phyloP scores from a whole-genome alignment of 352 stramenopile species.

The Thraustotheca clavata region DNA sequence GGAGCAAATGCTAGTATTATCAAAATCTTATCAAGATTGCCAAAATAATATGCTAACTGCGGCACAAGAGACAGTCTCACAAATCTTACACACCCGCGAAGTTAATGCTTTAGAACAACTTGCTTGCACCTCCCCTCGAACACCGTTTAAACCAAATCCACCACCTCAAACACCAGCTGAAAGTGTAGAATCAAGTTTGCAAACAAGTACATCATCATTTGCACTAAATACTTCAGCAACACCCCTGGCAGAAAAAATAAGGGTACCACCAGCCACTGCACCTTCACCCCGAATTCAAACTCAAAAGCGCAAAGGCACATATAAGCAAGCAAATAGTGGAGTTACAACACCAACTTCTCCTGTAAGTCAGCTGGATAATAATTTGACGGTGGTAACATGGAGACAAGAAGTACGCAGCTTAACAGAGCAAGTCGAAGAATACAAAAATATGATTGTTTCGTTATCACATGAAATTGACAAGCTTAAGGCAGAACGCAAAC shows the following conservation, averaged over 20 bases:
- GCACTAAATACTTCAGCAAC: background rate
- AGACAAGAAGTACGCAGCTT: constrained; percentile 13
- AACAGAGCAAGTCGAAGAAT: constrained; percentile 20
- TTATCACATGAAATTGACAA: constrained; percentile 20
- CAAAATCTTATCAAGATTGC: constrained; percentile 17
- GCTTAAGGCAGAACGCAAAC: constrained; percentile 17
- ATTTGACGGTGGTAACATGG: constrained; percentile 11
- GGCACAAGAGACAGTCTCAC: constrained; percentile 12
- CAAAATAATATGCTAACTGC: constrained; percentile 9
- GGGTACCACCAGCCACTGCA: background rate
- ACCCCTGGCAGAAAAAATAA: background rate
- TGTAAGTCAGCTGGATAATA: background rate
- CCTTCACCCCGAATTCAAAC: constrained; percentile 14
- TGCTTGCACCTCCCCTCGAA: background rate
- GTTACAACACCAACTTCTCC: background rate
- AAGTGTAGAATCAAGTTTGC: no score
- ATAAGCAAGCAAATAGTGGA: background rate
- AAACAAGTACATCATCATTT: background rate
- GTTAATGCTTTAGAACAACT: constrained; percentile 12
- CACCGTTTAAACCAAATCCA: background rate
- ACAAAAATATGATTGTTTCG: constrained; percentile 17
- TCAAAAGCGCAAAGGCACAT: background rate
- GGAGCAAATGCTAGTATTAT: constrained; percentile 15
- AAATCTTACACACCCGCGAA: constrained; percentile 18
- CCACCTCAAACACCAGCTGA: background rate